Evolutionary conservation across 2,329 filamentous ascomycete species (phyloP).

Genomic region (Neodidymelliopsis sp.): DNA sequence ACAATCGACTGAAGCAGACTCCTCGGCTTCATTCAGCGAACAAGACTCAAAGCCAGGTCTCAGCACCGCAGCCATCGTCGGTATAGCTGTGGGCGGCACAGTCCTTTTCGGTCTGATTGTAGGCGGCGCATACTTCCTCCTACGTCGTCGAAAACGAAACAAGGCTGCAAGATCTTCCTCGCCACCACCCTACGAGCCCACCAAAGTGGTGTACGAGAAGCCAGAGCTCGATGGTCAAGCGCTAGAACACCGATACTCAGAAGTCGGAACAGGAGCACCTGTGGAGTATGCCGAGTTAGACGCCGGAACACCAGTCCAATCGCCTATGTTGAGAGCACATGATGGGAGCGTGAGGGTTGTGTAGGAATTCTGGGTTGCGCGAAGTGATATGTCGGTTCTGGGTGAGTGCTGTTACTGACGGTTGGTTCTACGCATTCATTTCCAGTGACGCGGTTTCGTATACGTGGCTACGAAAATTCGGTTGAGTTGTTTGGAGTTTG

Average conservation of each 20-base stretch:
- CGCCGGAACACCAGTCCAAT: background rate
- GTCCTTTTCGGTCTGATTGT: slow-evolving; percentile 16
- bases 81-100: slow-evolving; percentile 25
- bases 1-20: background rate
- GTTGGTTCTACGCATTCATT: too few relatives aligned
- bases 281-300: slow-evolving; percentile 6
- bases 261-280: background rate
- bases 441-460: too few relatives aligned
- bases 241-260: background rate
- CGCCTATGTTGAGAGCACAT: background rate
- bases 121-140: slow-evolving; percentile 17
- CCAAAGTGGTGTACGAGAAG: background rate
- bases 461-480: too few relatives aligned
- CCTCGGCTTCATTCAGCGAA: background rate
- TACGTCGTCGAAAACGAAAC: slow-evolving; percentile 14
- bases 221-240: background rate
- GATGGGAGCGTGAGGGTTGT: slow-evolving; percentile 3
- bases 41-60: background rate
- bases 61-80: slow-evolving; percentile 24
- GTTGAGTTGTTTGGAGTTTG: too few relatives aligned
- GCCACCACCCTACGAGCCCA: background rate
- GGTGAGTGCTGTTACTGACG: too few relatives aligned
- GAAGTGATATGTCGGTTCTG: too few relatives aligned
- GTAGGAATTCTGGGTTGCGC: slow-evolving; percentile 2
- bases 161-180: background rate